A percentile compares a stretch with the other conserved stretches of the same genome.
Conservation (phyloP, 345 rosid species). For the Ceriops decandra region DNA sequence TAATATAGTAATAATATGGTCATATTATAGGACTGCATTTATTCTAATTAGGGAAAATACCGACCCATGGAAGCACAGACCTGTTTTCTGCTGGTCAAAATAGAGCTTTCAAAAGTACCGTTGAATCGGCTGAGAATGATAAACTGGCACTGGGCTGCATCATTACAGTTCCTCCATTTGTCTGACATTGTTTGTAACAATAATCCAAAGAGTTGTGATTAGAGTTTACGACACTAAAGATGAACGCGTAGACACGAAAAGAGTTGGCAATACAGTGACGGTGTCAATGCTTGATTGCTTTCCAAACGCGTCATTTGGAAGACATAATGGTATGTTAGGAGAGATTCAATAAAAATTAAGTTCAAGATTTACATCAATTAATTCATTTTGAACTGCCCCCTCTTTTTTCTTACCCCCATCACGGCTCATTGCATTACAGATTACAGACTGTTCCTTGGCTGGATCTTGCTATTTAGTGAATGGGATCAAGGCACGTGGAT, state of each 20-base stretch:
- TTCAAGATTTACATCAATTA: slow-evolving; percentile 22
- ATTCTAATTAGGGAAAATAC: background rate
- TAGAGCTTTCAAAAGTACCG: background rate
- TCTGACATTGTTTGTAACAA: slow-evolving; percentile 14
- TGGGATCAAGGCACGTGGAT: slow-evolving; percentile 12
- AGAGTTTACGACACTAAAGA: background rate
- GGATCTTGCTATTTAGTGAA: slow-evolving; percentile 19
- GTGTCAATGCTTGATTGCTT: slow-evolving; percentile 5
- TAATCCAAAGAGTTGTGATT: background rate
- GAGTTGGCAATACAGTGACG: background rate
- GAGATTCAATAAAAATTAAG: slow-evolving; percentile 7
- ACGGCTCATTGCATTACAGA: background rate
- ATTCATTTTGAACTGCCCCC: slow-evolving; percentile 32
- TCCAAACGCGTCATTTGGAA: slow-evolving; percentile 14
- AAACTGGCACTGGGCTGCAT: slow-evolving; percentile 24
- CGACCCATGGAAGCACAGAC: background rate
- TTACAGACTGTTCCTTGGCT: slow-evolving; percentile 19
- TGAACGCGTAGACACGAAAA: background rate
- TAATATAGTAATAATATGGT: no score
- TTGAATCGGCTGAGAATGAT: background rate
- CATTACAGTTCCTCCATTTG: slow-evolving; percentile 39
- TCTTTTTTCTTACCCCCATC: background rate
- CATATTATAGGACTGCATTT: no score
- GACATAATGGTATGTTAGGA: slow-evolving; percentile 19
- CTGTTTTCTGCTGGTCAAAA: background rate